Percentiles rank a stretch among this genome's conserved stretches.
These are phyloP conservation scores for Russula sp. DNA, from an alignment of 768 basidiomycete species.

Conservation along the genomic window DNA sequence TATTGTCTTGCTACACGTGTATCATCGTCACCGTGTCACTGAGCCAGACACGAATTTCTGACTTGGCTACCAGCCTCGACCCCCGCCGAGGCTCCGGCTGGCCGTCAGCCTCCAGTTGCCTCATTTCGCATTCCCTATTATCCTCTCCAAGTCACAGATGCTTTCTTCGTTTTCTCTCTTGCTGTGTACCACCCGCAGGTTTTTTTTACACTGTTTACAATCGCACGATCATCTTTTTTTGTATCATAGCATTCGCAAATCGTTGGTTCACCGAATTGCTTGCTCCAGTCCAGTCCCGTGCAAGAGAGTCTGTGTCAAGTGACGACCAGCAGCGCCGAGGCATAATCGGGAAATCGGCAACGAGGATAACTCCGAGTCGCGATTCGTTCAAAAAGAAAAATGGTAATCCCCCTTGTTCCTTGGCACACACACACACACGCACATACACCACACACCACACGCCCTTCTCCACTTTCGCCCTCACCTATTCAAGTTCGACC, in stretches of 20 bases:
- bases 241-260: constrained; percentile 8
- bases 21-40: constrained; percentile 2
- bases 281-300: background rate
- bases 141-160: background rate
- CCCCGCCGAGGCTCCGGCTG: background rate
- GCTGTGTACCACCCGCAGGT: constrained; percentile 5
- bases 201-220: constrained; percentile 5
- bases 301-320: background rate
- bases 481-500: background rate
- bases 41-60: constrained; percentile 2
- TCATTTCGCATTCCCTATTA: constrained; percentile 6
- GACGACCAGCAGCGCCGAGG: background rate
- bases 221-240: constrained; percentile 8
- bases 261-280: background rate
- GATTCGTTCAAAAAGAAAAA: background rate
- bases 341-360: background rate
- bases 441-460: background rate
- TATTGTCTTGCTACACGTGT: background rate
- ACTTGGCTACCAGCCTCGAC: constrained; percentile 3
- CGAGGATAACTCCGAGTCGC: background rate
- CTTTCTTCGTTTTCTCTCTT: background rate
- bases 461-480: background rate
- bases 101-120: background rate
- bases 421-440: background rate
- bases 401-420: background rate